Evolutionary conservation across 495 filamentous ascomycete genomes (phyloP).

Genomic region (Penicillium parvum): DNA sequence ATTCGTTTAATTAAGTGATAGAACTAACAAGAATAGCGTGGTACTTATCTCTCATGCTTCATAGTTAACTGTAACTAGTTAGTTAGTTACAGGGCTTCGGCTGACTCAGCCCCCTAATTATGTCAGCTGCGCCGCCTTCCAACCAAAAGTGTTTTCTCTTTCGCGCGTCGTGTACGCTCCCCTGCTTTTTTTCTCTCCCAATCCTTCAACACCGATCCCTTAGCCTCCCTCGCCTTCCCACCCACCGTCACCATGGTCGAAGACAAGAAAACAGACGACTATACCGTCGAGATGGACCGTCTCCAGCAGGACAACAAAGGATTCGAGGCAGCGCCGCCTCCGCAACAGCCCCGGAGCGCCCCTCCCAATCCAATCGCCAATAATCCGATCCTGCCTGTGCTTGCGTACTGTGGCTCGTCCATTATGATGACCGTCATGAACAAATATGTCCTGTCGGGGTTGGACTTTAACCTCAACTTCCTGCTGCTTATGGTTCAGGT

Average conservation of each 20-base stretch:
- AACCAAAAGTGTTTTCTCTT: conserved; percentile 21
- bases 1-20: too few species aligned
- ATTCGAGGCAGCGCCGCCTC: conserved; percentile 45
- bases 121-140: conserved; percentile 18
- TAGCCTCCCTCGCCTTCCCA: conserved; percentile 1
- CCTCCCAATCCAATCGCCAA: conserved; percentile 48
- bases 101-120: conserved; percentile 16
- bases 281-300: conserved; percentile 65
- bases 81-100: too few species aligned
- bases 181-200: conserved; percentile 6
- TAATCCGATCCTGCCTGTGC: conserved; percentile 72
- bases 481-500: conserved; percentile 92
- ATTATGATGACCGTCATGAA: conserved; percentile 99
- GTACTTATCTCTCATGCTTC: too few species aligned
- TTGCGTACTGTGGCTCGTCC: conserved; percentile 89
- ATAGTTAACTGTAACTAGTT: too few species aligned
- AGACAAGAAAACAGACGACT: conserved; percentile 85
- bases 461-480: conserved; percentile 94
- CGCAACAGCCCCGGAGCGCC: conserved; percentile 33
- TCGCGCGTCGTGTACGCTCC: conserved; percentile 15
- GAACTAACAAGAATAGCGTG: too few species aligned
- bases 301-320: conserved; percentile 56
- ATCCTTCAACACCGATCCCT: conserved; percentile 2
- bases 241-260: conserved; percentile 52
- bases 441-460: conserved; percentile 93